These are phyloP conservation scores for Coemansia sp. DNA, from an alignment of 192 early-diverging fungal species.

Conservation along the genomic window DNA sequence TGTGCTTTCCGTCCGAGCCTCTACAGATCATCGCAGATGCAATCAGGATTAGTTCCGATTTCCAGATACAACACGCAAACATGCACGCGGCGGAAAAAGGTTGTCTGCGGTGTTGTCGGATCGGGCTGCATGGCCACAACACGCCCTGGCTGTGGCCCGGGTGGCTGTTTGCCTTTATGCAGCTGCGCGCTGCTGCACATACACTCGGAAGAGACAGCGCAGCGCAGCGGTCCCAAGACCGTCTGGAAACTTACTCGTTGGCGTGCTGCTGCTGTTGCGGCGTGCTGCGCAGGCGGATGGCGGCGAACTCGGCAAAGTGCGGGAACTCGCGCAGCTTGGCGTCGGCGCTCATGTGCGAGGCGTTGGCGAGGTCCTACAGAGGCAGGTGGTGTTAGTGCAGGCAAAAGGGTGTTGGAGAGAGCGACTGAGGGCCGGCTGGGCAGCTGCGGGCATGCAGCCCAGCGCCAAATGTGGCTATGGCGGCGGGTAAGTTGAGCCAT, in stretches of 20 bases:
- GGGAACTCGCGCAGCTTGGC: slow-evolving; percentile 55
- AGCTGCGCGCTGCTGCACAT: background rate
- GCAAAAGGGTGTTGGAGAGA: too few relatives aligned
- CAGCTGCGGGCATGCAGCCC: background rate
- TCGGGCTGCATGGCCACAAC: background rate
- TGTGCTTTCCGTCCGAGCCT: slow-evolving; percentile 24
- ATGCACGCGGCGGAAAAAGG: background rate
- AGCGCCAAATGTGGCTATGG: background rate
- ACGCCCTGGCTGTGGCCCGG: background rate
- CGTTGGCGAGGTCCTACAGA: slow-evolving; percentile 49
- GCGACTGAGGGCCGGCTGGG: background rate
- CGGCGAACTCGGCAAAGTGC: slow-evolving; percentile 40
- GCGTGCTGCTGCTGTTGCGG: slow-evolving; percentile 13
- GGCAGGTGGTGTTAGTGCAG: background rate
- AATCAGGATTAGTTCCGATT: slow-evolving; percentile 2
- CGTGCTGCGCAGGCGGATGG: slow-evolving; percentile 37
- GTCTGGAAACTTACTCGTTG: slow-evolving; percentile 39
- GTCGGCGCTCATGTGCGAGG: slow-evolving; percentile 46
- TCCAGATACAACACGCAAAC: background rate
- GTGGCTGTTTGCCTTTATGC: background rate
- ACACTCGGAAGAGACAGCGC: background rate
- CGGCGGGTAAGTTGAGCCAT: too few relatives aligned
- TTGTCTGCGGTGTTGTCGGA: background rate
- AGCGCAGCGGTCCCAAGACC: background rate
- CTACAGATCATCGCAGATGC: slow-evolving; percentile 12